Evolutionary conservation across 352 stramenopile genomes (phyloP).

Genomic region (Pythium pyrilobum): DNA sequence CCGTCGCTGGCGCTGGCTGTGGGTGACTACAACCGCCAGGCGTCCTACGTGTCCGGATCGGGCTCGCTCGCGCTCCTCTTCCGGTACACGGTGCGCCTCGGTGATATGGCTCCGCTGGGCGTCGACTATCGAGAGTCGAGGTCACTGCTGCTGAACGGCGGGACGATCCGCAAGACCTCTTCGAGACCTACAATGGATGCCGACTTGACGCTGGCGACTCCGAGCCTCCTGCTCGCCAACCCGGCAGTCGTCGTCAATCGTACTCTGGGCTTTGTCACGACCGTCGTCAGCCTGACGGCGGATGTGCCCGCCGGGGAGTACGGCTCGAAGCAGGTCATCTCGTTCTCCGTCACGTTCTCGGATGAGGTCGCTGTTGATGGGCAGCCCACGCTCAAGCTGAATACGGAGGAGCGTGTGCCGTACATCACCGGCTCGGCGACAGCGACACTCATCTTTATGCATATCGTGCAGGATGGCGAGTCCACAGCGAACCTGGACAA

Average conservation of each 20-base stretch:
- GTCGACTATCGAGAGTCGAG: slow-evolving; percentile 48
- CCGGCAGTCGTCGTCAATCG: slow-evolving; percentile 49
- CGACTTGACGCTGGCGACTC: slow-evolving; percentile 42
- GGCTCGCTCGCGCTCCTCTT: slow-evolving; percentile 51
- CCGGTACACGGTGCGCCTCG: slow-evolving; percentile 55
- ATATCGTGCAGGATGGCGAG: slow-evolving; percentile 60
- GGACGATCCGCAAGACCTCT: slow-evolving; percentile 49
- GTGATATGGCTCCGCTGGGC: slow-evolving; percentile 37
- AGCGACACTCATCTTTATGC: slow-evolving; percentile 50
- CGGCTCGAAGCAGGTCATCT: slow-evolving; percentile 68
- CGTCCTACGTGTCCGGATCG: slow-evolving; percentile 50
- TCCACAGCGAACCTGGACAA: slow-evolving; percentile 42
- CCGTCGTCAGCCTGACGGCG: slow-evolving; percentile 31
- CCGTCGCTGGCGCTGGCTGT: slow-evolving; percentile 55
- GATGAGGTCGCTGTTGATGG: slow-evolving; percentile 67
- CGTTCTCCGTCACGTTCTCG: slow-evolving; percentile 60
- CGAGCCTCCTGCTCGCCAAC: slow-evolving; percentile 30
- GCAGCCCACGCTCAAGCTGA: slow-evolving; percentile 49
- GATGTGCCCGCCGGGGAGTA: slow-evolving; percentile 53
- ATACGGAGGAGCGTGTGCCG: slow-evolving; percentile 42
- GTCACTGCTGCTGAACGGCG: slow-evolving; percentile 58
- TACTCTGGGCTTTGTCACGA: slow-evolving; percentile 35
- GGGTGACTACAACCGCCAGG: slow-evolving; percentile 58
- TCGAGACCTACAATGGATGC: slow-evolving; percentile 45
- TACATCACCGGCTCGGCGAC: slow-evolving; percentile 58